Percentiles rank a stretch among this genome's conserved stretches.
Conservation (phyloP, 257 asterid genomes). For the Ehretia macrophylla region DNA sequence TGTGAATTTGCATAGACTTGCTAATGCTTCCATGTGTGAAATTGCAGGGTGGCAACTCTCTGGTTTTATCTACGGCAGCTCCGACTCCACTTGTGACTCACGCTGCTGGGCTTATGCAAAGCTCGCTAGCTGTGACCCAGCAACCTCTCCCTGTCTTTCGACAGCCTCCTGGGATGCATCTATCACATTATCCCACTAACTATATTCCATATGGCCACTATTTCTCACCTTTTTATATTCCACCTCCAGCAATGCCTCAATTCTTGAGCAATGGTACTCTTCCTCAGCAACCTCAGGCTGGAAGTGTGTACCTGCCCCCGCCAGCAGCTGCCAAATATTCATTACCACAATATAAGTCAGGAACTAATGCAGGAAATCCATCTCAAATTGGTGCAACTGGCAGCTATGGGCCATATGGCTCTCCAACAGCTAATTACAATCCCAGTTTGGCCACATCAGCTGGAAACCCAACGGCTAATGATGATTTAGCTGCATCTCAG, state of each 20-base stretch:
- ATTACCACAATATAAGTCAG: constrained; percentile 72
- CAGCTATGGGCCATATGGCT: constrained; percentile 68
- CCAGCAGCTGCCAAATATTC: constrained; percentile 76
- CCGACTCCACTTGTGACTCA: constrained; percentile 76
- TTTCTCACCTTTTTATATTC: constrained; percentile 68
- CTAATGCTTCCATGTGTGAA: not conserved
- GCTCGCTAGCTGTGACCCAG: constrained; percentile 54
- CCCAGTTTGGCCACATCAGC: constrained; percentile 51
- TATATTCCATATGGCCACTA: constrained; percentile 78
- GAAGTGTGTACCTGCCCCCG: constrained; percentile 56
- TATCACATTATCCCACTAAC: constrained; percentile 76
- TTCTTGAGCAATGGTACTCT: constrained; percentile 63
- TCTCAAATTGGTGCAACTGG: constrained; percentile 65
- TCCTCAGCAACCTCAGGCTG: constrained; percentile 86
- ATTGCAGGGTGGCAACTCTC: constrained; percentile 62
- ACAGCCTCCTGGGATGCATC: constrained; percentile 78
- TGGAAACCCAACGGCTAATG: constrained; percentile 62
- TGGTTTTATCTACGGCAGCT: constrained; percentile 57
- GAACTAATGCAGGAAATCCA: constrained; percentile 61
- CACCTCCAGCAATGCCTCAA: constrained; percentile 75
- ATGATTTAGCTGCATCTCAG: constrained; percentile 60
- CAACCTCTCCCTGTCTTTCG: constrained; percentile 72
- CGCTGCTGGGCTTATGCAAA: constrained; percentile 77
- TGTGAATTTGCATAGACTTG: not conserved
- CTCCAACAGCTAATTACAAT: constrained; percentile 52